Conservation (phyloP, 1,284 basidiomycete species). For the Violaceomyces palustris region DNA sequence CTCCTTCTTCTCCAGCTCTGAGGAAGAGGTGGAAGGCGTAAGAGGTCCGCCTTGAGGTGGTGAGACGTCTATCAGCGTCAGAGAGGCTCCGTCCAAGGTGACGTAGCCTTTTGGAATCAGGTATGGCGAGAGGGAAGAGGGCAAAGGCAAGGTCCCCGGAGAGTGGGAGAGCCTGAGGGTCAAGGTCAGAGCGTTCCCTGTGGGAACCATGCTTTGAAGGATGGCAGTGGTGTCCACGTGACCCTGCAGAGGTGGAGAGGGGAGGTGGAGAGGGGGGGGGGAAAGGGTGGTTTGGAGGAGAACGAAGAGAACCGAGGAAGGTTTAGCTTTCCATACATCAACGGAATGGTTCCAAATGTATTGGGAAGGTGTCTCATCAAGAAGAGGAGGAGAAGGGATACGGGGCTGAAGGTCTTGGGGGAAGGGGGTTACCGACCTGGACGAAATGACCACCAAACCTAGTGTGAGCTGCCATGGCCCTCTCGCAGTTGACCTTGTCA, state of each 20-base stretch:
- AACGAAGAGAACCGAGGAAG: no score
- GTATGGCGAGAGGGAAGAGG: conserved; percentile 70
- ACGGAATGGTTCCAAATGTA: background rate
- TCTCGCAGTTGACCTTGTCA: conserved; percentile 86
- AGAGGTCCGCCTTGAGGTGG: conserved; percentile 38
- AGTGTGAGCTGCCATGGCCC: conserved; percentile 81
- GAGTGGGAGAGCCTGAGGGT: conserved; percentile 61
- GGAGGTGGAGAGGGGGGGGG: no score
- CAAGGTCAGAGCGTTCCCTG: conserved; percentile 82
- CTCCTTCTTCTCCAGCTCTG: conserved; percentile 15
- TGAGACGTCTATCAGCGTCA: conserved; percentile 77
- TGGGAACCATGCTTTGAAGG: conserved; percentile 59
- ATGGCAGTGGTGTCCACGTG: conserved; percentile 73
- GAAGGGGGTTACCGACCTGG: conserved; percentile 68
- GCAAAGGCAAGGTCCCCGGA: conserved; percentile 57
- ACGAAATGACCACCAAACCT: conserved; percentile 97
- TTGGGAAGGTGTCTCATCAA: background rate
- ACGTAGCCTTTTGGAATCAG: conserved; percentile 95
- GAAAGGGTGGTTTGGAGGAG: no score
- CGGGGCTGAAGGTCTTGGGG: background rate
- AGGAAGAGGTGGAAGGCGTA: conserved; percentile 26
- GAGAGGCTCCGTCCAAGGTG: conserved; percentile 86
- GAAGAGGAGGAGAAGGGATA: background rate
- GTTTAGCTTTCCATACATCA: no score
- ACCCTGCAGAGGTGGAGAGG: conserved; percentile 18